phyloP scores from a whole-genome alignment of 2,329 filamentous ascomycete genomes.

The Hypocrella siamensis region DNA sequence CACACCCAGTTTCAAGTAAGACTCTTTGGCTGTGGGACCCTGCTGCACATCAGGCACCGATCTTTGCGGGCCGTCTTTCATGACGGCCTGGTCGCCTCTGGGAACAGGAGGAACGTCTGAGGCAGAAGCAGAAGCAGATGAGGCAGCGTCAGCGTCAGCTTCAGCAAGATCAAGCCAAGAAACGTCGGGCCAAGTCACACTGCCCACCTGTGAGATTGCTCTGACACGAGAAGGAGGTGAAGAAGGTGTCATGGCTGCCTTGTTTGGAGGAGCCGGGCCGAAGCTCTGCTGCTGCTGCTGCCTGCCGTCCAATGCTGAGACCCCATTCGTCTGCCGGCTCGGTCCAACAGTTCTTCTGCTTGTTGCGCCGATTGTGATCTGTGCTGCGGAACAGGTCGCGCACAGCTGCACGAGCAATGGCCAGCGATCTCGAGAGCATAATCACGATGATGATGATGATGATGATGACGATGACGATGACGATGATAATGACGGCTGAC shows the following conservation, averaged over 20 bases:
- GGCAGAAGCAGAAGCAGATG: no score
- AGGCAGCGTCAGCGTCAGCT: no score
- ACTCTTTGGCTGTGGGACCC: not conserved
- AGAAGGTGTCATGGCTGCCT: no score
- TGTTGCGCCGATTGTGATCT: not conserved
- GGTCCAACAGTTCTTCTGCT: not conserved
- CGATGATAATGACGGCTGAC: no score
- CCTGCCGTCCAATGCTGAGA: no score
- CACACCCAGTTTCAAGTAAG: slow-evolving; percentile 1
- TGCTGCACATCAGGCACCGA: not conserved
- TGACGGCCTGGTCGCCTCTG: not conserved
- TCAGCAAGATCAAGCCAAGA: no score
- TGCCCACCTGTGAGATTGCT: no score
- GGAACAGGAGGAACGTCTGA: not conserved
- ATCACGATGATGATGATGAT: not conserved
- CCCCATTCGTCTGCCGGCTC: slow-evolving; percentile 2
- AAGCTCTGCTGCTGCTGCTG: no score
- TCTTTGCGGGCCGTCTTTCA: slow-evolving; percentile 2
- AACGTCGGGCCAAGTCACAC: no score
- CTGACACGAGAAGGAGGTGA: no score
- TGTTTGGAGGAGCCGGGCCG: no score
- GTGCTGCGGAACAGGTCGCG: slow-evolving; percentile 2
- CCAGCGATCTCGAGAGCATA: slow-evolving; percentile 3
- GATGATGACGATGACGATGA: not conserved
- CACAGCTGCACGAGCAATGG: slow-evolving; percentile 1